Base-by-base conservation (phyloP, 140 eudicot genomes). In the Flaveria floridana region DNA sequence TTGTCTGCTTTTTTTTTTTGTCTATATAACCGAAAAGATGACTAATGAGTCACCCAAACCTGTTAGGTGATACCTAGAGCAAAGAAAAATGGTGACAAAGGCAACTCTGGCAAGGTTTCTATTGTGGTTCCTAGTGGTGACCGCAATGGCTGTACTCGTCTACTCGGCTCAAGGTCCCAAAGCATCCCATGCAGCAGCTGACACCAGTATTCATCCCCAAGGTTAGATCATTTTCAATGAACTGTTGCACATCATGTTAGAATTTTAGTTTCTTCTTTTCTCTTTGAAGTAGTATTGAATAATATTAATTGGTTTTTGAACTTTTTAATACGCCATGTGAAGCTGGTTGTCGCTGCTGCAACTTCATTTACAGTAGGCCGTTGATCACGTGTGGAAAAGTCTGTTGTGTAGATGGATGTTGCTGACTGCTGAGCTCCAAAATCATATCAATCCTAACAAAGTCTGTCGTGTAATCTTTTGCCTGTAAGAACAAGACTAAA, bases 321-420 rank as follows among this genome's bases (percentile, higher is more conserved):
- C 34, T 1, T n/a, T 65, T 7, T n/a, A 15, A 8, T 41, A 10
- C 34, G 53, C 9, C 19, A 15, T 3, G 8, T 41, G 71, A 37
- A 80, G 56, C 68, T 34, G 79, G 82, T 48, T 84, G 87, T 81
- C 82, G 83, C 64, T 84, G 87, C 87, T 84, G 87, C 85, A 23
- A 4, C 68, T 80, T 84, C 11, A 47, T 72, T 34, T 61, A 14
- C 72, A 8, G 15, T 50, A 76, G 62, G 67, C n/a, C 46, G 7
- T 18, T 77, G 0, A 42, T 80, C 62, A 63, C 67, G 7, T 80
- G 87, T 18, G 85, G 78, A 6, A 72, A 15, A 73, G 87, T 73
- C n/a, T 80, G 83, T 67, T 77, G 85, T 23, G 70, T 52, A 42
- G 85, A 80, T 57, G 82, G 79, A 61, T 84, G 85, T 26, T 80